Percentiles rank a stretch among this genome's conserved stretches.
phyloP scores from a whole-genome alignment of 495 filamentous ascomycete species.

The Tuber aestivum region DNA sequence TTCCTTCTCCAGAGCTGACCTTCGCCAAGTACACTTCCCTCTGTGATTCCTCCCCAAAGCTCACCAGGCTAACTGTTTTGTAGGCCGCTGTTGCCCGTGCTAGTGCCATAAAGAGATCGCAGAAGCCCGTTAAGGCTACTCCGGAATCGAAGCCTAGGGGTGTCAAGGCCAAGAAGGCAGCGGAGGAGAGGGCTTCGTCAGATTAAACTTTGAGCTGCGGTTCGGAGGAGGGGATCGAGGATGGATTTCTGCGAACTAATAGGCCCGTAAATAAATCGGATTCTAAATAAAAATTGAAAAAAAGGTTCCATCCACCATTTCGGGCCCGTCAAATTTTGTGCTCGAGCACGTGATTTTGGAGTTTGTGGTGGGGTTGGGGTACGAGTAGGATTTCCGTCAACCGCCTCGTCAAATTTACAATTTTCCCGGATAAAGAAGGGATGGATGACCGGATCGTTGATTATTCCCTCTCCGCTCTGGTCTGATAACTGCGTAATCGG shows the following conservation, averaged over 20 bases:
- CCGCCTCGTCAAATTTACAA: neutral
- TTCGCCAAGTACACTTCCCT: slow-evolving; percentile 53
- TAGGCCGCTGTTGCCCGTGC: slow-evolving; percentile 76
- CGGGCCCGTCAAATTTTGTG: neutral
- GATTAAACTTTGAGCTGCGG: neutral
- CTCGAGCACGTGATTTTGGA: neutral
- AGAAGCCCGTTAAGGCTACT: slow-evolving; percentile 69
- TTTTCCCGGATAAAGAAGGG: neutral
- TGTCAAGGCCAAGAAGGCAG: slow-evolving; percentile 71
- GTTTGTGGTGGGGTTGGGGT: neutral
- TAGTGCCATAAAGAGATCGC: slow-evolving; percentile 73
- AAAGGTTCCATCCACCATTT: neutral
- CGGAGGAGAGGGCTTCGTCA: slow-evolving; percentile 49
- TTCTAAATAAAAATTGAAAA: neutral
- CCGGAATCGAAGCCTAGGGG: slow-evolving; percentile 71
- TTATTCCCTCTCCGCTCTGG: neutral
- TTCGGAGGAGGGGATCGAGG: neutral
- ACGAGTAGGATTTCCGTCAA: neutral
- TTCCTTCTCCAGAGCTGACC: slow-evolving; percentile 55
- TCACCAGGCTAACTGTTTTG: neutral
- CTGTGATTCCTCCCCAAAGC: slow-evolving; percentile 10
- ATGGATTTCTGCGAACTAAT: neutral
- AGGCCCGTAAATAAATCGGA: neutral
- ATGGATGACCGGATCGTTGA: neutral
- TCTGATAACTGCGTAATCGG: neutral